Percentiles rank a stretch among this genome's conserved stretches.
Conservation (phyloP, 768 basidiomycete species). For the Agrocybe chaxingu region DNA sequence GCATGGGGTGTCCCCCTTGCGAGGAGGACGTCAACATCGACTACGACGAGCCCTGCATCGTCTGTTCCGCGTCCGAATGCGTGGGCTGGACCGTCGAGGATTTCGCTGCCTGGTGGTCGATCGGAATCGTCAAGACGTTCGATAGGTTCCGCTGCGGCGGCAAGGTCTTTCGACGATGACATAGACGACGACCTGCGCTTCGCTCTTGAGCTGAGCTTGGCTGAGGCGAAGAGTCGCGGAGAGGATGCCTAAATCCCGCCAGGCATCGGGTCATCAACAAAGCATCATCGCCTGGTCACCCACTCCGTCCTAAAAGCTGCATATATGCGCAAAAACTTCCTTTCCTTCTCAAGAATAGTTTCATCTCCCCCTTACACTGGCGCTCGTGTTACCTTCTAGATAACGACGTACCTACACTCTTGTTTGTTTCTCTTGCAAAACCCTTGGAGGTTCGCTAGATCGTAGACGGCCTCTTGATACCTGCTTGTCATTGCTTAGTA, state of each 20-base stretch:
- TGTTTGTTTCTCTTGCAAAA: too few species aligned
- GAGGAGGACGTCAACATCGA: slow-evolving; percentile 17
- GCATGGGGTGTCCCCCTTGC: slow-evolving; percentile 38
- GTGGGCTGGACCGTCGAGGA: slow-evolving; percentile 5
- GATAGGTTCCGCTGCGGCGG: neutral
- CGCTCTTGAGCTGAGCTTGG: slow-evolving; percentile 69
- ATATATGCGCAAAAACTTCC: too few species aligned
- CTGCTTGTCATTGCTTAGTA: too few species aligned
- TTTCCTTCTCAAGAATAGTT: too few species aligned
- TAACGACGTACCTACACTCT: too few species aligned
- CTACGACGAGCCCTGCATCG: slow-evolving; percentile 1
- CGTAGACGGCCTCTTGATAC: too few species aligned
- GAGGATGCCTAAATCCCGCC: slow-evolving; percentile 11
- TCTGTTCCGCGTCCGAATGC: neutral
- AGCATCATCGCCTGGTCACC: too few species aligned
- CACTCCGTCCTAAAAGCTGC: too few species aligned
- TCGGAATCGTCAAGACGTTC: neutral
- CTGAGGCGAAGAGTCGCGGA: slow-evolving; percentile 50
- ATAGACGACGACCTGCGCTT: slow-evolving; percentile 64
- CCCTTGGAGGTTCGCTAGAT: too few species aligned
- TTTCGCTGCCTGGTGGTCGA: slow-evolving; percentile 1
- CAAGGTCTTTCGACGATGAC: slow-evolving; percentile 24
- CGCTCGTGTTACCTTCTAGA: too few species aligned
- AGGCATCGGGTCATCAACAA: too few species aligned
- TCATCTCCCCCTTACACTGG: too few species aligned